Percentiles rank a stretch among this genome's conserved stretches.
Evolutionary conservation across 306 rosid genomes (phyloP).

Genomic region (Prunus persica): DNA sequence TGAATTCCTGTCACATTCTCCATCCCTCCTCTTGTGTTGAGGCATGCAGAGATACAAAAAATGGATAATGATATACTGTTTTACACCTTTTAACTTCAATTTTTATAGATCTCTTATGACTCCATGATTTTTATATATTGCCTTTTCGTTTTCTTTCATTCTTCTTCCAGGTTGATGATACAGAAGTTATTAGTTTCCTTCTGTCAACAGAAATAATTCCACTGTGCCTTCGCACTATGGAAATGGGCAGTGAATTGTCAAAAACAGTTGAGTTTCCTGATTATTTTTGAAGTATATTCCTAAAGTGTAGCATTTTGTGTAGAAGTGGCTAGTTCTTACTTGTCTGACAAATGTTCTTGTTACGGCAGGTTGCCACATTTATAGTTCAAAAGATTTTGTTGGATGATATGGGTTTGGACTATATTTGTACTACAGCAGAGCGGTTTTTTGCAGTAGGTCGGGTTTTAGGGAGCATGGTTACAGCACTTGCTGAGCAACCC

Average conservation of each 20-base stretch:
- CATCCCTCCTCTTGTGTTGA: background rate
- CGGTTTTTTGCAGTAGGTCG: conserved; percentile 65
- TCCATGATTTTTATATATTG: conserved; percentile 8
- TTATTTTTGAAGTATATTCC: background rate
- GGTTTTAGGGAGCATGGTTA: conserved; percentile 63
- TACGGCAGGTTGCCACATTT: conserved; percentile 74
- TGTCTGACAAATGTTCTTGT: conserved; percentile 28
- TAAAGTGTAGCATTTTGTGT: background rate
- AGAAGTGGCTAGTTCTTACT: conserved; percentile 7
- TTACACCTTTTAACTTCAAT: background rate
- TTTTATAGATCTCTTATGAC: background rate
- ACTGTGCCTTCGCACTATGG: conserved; percentile 85
- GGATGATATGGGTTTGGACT: conserved; percentile 76
- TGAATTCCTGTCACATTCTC: background rate
- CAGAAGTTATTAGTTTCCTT: conserved; percentile 76
- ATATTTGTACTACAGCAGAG: conserved; percentile 68
- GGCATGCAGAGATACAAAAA: background rate
- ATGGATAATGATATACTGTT: background rate
- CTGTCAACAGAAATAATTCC: conserved; percentile 82
- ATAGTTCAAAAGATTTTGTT: conserved; percentile 74
- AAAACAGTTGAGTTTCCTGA: conserved; percentile 70
- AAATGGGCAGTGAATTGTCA: conserved; percentile 79
- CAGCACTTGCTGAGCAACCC: conserved; percentile 59
- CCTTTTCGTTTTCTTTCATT: background rate
- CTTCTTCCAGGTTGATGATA: conserved; percentile 61